Conservation (phyloP, 2,329 filamentous ascomycete genomes). For the Bertia moriformis region DNA sequence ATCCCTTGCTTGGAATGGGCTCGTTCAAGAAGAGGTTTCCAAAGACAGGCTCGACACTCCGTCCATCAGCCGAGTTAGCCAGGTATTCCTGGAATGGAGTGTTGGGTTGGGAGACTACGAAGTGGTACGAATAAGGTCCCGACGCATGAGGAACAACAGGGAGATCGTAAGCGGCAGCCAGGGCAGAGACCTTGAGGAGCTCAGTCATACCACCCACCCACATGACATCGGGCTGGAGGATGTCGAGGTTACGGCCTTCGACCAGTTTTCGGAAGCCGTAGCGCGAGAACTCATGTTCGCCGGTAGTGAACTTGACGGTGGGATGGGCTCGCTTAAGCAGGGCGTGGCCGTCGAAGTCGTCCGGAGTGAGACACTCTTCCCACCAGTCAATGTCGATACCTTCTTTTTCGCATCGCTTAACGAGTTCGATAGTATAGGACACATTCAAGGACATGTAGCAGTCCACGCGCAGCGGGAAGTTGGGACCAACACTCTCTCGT, state of each 20-base stretch:
- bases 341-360: constrained; percentile 3
- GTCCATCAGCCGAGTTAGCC: constrained; percentile 3
- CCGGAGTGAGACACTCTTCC: constrained; percentile 4
- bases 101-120: constrained; percentile 3
- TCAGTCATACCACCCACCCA: constrained; percentile 4
- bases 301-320: constrained; percentile 3
- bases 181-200: constrained; percentile 2
- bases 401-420: constrained; percentile 1
- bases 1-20: constrained; percentile 2
- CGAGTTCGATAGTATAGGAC: constrained; percentile 2
- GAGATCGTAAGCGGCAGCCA: constrained; percentile 4
- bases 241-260: constrained; percentile 3
- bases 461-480: constrained; percentile 3
- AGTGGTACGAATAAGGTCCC: constrained; percentile 4
- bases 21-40: constrained; percentile 4
- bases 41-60: constrained; percentile 2
- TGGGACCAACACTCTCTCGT: constrained; percentile 1
- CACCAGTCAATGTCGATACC: constrained; percentile 4
- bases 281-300: constrained; percentile 4
- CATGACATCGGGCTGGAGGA: constrained; percentile 4
- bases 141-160: constrained; percentile 3
- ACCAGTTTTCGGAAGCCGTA: constrained; percentile 3
- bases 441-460: constrained; percentile 4
- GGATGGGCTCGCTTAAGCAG: constrained; percentile 3
- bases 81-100: constrained; percentile 3